A percentile compares a stretch with the other conserved stretches of the same genome.
phyloP scores from a whole-genome alignment of 768 basidiomycete species.

The Coprinopsis cinerea region DNA sequence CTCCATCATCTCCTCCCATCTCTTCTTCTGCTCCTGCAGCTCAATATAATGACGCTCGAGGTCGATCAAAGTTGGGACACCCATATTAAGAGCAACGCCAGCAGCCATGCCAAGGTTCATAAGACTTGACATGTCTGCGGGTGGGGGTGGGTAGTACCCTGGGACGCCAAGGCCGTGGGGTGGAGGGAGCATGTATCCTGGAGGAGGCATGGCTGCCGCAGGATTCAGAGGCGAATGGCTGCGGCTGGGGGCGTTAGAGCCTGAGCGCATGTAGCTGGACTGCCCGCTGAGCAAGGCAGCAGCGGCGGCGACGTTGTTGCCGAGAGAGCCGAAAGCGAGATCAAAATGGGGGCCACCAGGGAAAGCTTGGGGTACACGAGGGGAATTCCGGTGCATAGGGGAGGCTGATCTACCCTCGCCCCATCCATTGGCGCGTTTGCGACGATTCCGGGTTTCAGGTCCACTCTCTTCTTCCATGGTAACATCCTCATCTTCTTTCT shows the following conservation, averaged over 20 bases:
- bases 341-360: slow-evolving; percentile 23
- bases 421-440: slow-evolving; percentile 26
- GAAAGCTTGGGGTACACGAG: slow-evolving; percentile 11
- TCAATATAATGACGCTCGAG: slow-evolving; percentile 68
- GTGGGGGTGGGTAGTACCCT: slow-evolving; percentile 37
- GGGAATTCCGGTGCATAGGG: slow-evolving; percentile 23
- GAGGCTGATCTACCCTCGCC: slow-evolving; percentile 31
- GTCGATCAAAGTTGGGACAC: slow-evolving; percentile 46
- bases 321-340: slow-evolving; percentile 46
- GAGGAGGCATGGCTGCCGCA: slow-evolving; percentile 20
- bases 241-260: slow-evolving; percentile 62
- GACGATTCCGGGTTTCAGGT: slow-evolving; percentile 18
- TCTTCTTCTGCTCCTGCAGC: slow-evolving; percentile 54
- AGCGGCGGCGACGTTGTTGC: slow-evolving; percentile 22
- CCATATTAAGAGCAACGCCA: slow-evolving; percentile 33
- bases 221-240: slow-evolving; percentile 67
- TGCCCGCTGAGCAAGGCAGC: slow-evolving; percentile 33
- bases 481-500: slow-evolving; percentile 40
- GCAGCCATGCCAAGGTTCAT: slow-evolving; percentile 27
- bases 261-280: slow-evolving; percentile 57
- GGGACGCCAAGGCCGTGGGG: slow-evolving; percentile 22
- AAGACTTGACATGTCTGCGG: slow-evolving; percentile 28
- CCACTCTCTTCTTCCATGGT: slow-evolving; percentile 35
- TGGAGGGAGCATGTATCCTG: slow-evolving; percentile 8
- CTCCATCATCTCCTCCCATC: slow-evolving; percentile 69